Base-by-base conservation (phyloP, 352 stramenopile species). In the Pythium myriotylum region DNA sequence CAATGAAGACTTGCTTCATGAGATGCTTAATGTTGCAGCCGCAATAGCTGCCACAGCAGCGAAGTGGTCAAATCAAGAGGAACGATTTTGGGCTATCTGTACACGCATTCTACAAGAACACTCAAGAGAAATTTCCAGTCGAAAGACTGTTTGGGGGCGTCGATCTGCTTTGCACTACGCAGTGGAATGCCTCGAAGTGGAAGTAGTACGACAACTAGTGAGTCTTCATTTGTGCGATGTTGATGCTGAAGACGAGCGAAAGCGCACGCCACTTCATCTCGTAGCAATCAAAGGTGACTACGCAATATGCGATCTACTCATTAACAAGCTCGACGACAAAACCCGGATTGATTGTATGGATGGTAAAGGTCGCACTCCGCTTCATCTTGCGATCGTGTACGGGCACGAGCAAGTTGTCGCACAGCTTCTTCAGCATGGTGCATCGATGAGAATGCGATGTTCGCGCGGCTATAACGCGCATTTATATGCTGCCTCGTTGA, bases 381-480 rank as follows among this genome's bases (percentile, higher is more conserved):
- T 89, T 16, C 76, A 88, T 64, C 43, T 84, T 24, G 77, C 77
- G 13, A 62, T 82, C 23, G 77, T 79, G 2, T 60, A 76, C 43
- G 77, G 77, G 3, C 65, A 86, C 39, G 76, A 86, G 12, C n/a
- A 45, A 0, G 49, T 77, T 22, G 80, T 75, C 23, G 67, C 57
- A 6, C 67, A 79, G 47, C 37, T 89, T 13, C 27, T 81, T 4
- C 50, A 58, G 23, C 68, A 59, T 19, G 80, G 77, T 10, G 76
- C 80, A 14, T 86, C 76, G 0, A 20, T 77, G 0, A 41, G 65
- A 42, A 22, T 70, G 17, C 71, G 74, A 1, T 88, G 73, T 29
- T 41, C 46, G 0, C 27, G 70, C n/a, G 77, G 74, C 10, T 66
- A 72, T 10, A 88, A 79, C 12, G 68, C 80, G 0, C 46, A 84